phyloP scores from a whole-genome alignment of 2,329 filamentous ascomycete genomes.

The Apiospora saccharicola region DNA sequence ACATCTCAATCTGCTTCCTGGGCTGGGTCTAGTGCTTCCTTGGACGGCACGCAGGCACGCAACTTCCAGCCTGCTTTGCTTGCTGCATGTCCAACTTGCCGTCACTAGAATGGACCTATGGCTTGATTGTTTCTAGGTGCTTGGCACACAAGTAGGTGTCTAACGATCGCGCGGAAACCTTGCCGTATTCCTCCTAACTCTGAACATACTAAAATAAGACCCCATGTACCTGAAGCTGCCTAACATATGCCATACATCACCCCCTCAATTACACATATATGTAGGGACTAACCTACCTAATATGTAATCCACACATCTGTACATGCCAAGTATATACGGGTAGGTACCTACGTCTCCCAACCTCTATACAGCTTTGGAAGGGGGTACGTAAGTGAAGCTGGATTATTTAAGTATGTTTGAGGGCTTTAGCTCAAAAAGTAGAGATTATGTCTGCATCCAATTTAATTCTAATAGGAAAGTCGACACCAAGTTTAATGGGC shows the following conservation, averaged over 20 bases:
- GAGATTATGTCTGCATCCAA: not conserved
- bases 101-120: not conserved
- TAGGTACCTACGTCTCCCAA: not conserved
- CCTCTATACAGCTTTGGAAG: not conserved
- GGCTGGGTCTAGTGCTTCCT: not conserved
- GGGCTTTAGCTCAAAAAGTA: conserved; percentile 2
- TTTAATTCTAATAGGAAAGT: conserved; percentile 3
- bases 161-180: not conserved
- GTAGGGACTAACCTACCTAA: conserved; percentile 1
- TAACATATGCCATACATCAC: not conserved
- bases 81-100: not conserved
- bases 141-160: not conserved
- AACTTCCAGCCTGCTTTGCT: not conserved
- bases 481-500: not conserved
- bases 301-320: no score
- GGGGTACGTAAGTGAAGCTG: not conserved
- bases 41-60: not conserved
- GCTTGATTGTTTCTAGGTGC: not conserved
- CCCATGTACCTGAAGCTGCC: conserved; percentile 5
- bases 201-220: not conserved
- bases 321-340: no score
- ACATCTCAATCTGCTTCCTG: not conserved
- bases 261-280: not conserved
- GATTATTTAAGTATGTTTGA: not conserved
- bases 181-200: not conserved